Base-by-base conservation (phyloP, 2,329 filamentous ascomycete species). In the Davidsoniella eucalypti region DNA sequence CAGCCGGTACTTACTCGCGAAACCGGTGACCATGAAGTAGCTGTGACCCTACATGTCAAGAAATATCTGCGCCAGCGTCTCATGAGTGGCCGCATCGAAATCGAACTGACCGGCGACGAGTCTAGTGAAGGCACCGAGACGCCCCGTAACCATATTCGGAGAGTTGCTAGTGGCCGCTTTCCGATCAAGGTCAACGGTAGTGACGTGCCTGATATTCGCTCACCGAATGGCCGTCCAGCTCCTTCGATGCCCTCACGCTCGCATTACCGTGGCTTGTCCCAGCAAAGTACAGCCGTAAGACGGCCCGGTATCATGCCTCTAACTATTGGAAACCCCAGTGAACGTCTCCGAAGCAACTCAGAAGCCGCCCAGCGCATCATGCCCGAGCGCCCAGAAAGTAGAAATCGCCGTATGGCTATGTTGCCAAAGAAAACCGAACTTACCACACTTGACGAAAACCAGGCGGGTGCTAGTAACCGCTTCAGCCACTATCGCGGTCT, bases 61-160 rank as follows among this genome's bases (percentile, higher is more conserved):
- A 73, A 70, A 55, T 80, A 71, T 49, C 60, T 82, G 14, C 73
- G 69, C 58, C 71, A 76, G 53, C 68, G 71, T 47, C 67, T 64
- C 55, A 64, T 73, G 50, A 70, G 65, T 36, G 73, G 70, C 49
- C 69, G 71, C 29, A 68, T 69, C 25, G 75, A 78, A 53, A 65
- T 67, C 4, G 76, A 80, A 52, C 72, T 71, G 25, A 71, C 70
- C 1, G 71, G 70, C 7, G 77, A 82, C 54, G 76, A 80, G 56
- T 73, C 67, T 9, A 84, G 81, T 56, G 87, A 94, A 59, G 80
- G 76, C 39, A 76, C 79, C 16, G 87, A 94, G 61, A 88, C 84
- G 0, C 87, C 86, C 7, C 82, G 85, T 29, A 78, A 82, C 50
- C 75, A 73, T 1, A 63, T 77, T 54, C 80, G 76, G 60, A 73